These are phyloP conservation scores for Pichiaceae sp. DNA, from an alignment of 1,139 yeast genomes.

Conservation along the genomic window DNA sequence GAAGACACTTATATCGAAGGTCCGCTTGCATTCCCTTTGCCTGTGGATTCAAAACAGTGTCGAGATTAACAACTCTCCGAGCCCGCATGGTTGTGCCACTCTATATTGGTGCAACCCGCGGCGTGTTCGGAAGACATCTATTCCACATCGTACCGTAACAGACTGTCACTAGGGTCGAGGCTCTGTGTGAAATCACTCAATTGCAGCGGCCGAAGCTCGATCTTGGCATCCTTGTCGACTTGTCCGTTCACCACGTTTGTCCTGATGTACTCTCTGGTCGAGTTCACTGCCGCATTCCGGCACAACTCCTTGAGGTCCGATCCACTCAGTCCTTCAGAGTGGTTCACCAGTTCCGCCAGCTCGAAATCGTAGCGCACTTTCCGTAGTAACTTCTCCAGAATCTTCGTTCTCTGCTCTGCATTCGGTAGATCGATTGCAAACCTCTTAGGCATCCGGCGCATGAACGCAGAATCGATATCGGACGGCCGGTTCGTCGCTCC, in stretches of 20 bases:
- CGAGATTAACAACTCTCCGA: too few species aligned
- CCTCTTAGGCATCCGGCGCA: conserved; percentile 88
- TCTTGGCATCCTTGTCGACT: conserved; percentile 22
- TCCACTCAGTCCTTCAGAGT: conserved; percentile 78
- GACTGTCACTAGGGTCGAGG: conserved; percentile 28
- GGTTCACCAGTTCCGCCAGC: conserved; percentile 46
- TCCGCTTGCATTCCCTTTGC: conserved; percentile 46
- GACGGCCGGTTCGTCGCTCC: conserved; percentile 94
- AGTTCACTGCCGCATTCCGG: conserved; percentile 85
- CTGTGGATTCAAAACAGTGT: conserved; percentile 66
- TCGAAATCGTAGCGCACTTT: conserved; percentile 64
- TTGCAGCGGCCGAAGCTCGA: conserved; percentile 35
- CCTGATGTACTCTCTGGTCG: conserved; percentile 79
- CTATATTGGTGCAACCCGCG: background rate
- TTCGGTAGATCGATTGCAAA: conserved; percentile 76
- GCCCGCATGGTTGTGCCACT: too few species aligned
- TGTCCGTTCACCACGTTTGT: conserved; percentile 37
- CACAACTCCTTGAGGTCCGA: conserved; percentile 87
- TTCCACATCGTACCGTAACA: conserved; percentile 14
- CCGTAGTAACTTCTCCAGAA: conserved; percentile 55
- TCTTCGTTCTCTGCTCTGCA: conserved; percentile 57
- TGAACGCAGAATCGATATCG: conserved; percentile 87
- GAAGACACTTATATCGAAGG: too few species aligned
- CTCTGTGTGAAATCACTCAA: conserved; percentile 38
- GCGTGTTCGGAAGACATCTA: background rate